Evolutionary conservation across 257 asterid species (phyloP), one percentile per base, ranked within the genome.

Genomic region (Solanum chilense): DNA sequence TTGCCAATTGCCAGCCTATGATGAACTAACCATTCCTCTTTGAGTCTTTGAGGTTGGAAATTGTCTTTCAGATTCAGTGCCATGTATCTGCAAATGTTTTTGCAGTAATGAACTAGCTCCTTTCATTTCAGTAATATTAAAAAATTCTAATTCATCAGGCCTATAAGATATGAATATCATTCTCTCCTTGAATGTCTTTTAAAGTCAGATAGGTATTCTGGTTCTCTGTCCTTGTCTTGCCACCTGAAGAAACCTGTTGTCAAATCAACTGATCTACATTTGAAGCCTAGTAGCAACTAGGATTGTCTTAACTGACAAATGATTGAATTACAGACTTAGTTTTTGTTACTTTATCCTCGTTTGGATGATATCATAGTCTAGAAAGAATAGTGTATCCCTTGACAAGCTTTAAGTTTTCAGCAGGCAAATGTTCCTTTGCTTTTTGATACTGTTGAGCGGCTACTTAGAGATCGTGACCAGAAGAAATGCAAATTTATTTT

Each of bases 361-460:
- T 88, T 69, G 75, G 85, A 81, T 47, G 68, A 81, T 64, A 82
- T 27, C 52, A 47, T 87, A 35, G 82, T 39, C 76, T 74, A 41
- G 80, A 29, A 76, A 25, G 31, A 86, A 49, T 44, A 86, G 31
- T 27, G 64, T 33, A 87, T 64, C 29, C 97, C 99, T 95, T 95
- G 83, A 95, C 89, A 77, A 80, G 88, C 14, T 88, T 66, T 91
- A 96, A 93, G 99, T 93, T 97, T 95, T 92, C 99, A 95, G 92
- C 99, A 97, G 92, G 84, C 91, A 7, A 97, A 90, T 88, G 87
- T 97, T 87, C 96, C 98, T 81, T 89, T 90, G 91, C 98, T 97
- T 86, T 95, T 95, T 84, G 92, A 92, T 86, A 93, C 98, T 8
- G 98, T 94, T 87, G 90, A 88, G 86, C 89, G 88, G 92, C 95